These are phyloP conservation scores for Phytophthora uliginosa DNA, from an alignment of 352 stramenopile species.

Conservation along the genomic window DNA sequence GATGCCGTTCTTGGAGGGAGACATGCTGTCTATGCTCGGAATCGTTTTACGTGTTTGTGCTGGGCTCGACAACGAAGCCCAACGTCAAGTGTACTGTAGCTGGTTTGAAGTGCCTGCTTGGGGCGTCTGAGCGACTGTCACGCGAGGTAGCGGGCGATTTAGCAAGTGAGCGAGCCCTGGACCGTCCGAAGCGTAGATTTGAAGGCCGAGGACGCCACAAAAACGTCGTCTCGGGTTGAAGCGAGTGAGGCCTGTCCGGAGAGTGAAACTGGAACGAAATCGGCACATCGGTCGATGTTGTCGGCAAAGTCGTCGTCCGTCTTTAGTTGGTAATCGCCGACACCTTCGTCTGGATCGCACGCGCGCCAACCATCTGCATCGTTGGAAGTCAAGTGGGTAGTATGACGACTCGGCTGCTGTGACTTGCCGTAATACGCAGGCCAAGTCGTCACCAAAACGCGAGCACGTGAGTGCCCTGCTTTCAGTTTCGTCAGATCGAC, in stretches of 20 bases:
- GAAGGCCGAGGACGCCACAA: constrained; percentile 12
- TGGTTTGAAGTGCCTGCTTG: constrained; percentile 2
- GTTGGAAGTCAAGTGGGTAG: constrained; percentile 27
- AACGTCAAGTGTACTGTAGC: neutral
- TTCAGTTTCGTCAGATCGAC: constrained; percentile 28
- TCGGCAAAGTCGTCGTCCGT: constrained; percentile 13
- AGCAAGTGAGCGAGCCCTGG: constrained; percentile 23
- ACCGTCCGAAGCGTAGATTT: constrained; percentile 24
- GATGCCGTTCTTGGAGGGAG: constrained; percentile 27
- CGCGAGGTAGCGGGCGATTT: constrained; percentile 19
- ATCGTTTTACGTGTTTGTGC: constrained; percentile 9
- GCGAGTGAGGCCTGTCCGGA: constrained; percentile 11
- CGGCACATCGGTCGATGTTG: constrained; percentile 19
- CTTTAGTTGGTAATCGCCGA: neutral
- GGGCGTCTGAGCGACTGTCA: neutral
- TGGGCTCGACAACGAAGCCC: constrained; percentile 22
- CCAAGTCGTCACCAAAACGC: constrained; percentile 22
- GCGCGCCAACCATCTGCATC: constrained; percentile 14
- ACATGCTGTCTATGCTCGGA: constrained; percentile 26
- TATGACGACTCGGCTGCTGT: constrained; percentile 7
- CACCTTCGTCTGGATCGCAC: neutral
- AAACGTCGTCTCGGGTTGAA: neutral
- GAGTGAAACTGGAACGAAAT: constrained; percentile 36
- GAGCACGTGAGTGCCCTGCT: constrained; percentile 24
- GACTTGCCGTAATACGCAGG: constrained; percentile 20